Conservation (phyloP, 1,284 basidiomycete genomes). For the Melampsora abietis-canadensis region DNA sequence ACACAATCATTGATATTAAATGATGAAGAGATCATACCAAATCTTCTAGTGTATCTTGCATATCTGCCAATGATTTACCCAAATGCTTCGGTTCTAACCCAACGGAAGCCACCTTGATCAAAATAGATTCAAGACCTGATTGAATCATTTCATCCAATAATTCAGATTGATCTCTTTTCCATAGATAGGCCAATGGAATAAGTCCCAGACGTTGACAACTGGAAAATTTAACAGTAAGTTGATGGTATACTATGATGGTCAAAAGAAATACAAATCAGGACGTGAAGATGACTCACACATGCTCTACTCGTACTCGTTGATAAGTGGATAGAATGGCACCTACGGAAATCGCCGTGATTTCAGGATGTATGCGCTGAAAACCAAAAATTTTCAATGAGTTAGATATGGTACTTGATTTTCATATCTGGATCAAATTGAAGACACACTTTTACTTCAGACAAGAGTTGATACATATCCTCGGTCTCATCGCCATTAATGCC, state of each 20-base stretch:
- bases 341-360: conserved; percentile 81
- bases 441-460: conserved; percentile 72
- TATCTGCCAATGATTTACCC: conserved; percentile 70
- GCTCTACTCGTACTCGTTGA: conserved; percentile 92
- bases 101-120: conserved; percentile 96
- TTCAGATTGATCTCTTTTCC: conserved; percentile 83
- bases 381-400: background rate
- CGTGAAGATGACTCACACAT: conserved; percentile 63
- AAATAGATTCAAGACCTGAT: conserved; percentile 72
- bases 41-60: conserved; percentile 69
- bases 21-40: conserved; percentile 61
- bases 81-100: conserved; percentile 74
- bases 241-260: background rate
- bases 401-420: conserved; percentile 17
- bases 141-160: conserved; percentile 82
- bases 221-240: conserved; percentile 11
- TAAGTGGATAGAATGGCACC: conserved; percentile 98
- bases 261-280: background rate
- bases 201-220: conserved; percentile 78
- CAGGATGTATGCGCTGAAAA: conserved; percentile 68
- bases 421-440: conserved; percentile 7
- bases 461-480: conserved; percentile 81
- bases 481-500: conserved; percentile 72
- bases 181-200: conserved; percentile 81
- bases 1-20: background rate